phyloP scores from a whole-genome alignment of 2,329 filamentous ascomycete genomes.

The Zymoseptoria pseudotritici region DNA sequence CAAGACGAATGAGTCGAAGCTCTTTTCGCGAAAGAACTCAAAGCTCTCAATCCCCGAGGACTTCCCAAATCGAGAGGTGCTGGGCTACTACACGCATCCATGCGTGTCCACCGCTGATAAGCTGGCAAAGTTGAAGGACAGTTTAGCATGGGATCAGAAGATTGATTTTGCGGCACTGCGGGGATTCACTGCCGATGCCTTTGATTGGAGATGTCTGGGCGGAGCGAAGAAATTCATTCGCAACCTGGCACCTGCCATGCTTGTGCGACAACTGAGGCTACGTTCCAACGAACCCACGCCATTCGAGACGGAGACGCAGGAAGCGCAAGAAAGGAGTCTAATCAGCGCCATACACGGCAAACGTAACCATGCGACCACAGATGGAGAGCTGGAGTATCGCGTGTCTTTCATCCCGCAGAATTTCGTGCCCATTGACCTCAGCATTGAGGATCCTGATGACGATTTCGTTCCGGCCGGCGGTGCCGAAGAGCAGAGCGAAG shows the following conservation, averaged over 20 bases:
- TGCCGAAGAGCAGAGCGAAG: slow-evolving; percentile 30
- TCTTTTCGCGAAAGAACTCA: slow-evolving; percentile 70
- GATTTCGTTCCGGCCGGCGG: slow-evolving; percentile 32
- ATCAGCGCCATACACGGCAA: slow-evolving; percentile 61
- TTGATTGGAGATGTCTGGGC: slow-evolving; percentile 73
- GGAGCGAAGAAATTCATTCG: slow-evolving; percentile 81
- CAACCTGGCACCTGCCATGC: slow-evolving; percentile 67
- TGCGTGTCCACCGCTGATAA: slow-evolving; percentile 61
- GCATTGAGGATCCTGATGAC: slow-evolving; percentile 62
- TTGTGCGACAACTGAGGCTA: slow-evolving; percentile 52
- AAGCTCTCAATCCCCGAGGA: slow-evolving; percentile 66
- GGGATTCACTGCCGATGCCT: slow-evolving; percentile 67
- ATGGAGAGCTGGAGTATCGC: slow-evolving; percentile 68
- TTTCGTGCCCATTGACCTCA: slow-evolving; percentile 70
- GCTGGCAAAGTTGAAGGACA: slow-evolving; percentile 47
- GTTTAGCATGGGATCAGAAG: slow-evolving; percentile 54
- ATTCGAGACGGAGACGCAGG: slow-evolving; percentile 27
- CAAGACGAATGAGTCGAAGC: slow-evolving; percentile 71
- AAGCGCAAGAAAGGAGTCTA: slow-evolving; percentile 45
- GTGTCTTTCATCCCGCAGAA: slow-evolving; percentile 69
- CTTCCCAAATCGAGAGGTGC: slow-evolving; percentile 72
- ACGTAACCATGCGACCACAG: slow-evolving; percentile 65
- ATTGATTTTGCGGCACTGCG: slow-evolving; percentile 63
- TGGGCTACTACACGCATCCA: slow-evolving; percentile 83
- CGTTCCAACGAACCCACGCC: slow-evolving; percentile 15